Base-by-base conservation (phyloP, 169 alveolate species). In the Eimeria necatrix region DNA sequence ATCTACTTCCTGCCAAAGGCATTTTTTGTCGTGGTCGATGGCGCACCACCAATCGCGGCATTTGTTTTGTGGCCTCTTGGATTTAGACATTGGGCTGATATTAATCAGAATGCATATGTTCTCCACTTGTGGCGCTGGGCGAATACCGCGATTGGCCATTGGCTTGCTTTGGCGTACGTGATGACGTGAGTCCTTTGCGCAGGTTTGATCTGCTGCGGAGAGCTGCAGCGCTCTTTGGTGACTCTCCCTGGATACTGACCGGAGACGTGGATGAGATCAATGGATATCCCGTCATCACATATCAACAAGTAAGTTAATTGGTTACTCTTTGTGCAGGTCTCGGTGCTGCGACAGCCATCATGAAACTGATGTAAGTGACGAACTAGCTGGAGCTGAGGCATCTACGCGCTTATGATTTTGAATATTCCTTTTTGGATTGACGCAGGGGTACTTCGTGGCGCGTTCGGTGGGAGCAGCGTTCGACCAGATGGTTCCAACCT, bases 141-240 rank as follows among this genome's bases (percentile, higher is more conserved):
- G 41, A 32, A 2, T 32, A 32, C 41, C 2, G 41, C 41, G 41
- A 32, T 2, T 32, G 41, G 0, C 41, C 41, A 32, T 32, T 32
- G 41, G 2, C 41, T 32, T 32, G 41, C 41, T 32, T 32, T 32
- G 41, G 41, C 41, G 41, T 32, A 32, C 2, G 41, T 32, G 41
- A 32, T 32, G 41, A 2, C 41, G 41, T 32, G 41, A 32, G 41
- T 2, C 41, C 41, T 32, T 32, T 32, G 16, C 80, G 26, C 56
- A 83, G 91, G 70, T 83, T 83, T 24, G 91, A 83, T 32, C 53
- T 83, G 71, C 53, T 83, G 76, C 91, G 91, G 60, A 83, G 14
- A 16, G 91, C 91, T 7, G 91, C 91, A 24, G 91, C 91, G 26
- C 56, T 52, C 16, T 83, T 53, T 52, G 91, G 91, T 8, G 56